A percentile compares a stretch with the other conserved stretches of the same genome.
Conservation (phyloP, 495 filamentous ascomycete genomes). For the Penicillium steckii region DNA sequence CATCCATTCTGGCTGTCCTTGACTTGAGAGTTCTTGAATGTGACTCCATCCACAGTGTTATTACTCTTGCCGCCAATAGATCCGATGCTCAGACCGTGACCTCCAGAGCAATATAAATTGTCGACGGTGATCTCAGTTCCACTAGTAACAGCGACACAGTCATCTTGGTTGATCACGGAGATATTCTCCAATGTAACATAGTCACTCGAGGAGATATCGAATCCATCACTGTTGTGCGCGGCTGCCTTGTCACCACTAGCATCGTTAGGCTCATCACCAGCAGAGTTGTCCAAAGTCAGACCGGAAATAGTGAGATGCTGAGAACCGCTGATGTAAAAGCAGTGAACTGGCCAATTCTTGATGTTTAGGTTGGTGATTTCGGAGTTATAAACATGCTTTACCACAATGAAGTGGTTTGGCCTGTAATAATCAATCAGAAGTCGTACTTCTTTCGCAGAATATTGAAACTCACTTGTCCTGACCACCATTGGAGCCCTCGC, state of each 20-base stretch:
- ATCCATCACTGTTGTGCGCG: slow-evolving; percentile 66
- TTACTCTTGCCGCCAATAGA: slow-evolving; percentile 48
- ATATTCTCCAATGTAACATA: slow-evolving; percentile 52
- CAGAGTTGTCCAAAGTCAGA: slow-evolving; percentile 60
- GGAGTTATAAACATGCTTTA: slow-evolving; percentile 41
- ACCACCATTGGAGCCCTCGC: slow-evolving; percentile 48
- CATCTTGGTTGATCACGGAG: slow-evolving; percentile 60
- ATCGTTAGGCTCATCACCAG: slow-evolving; percentile 40
- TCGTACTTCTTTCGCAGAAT: background rate
- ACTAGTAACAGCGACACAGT: slow-evolving; percentile 58
- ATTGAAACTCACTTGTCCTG: slow-evolving; percentile 26
- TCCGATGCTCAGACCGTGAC: slow-evolving; percentile 48
- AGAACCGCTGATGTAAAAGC: slow-evolving; percentile 50
- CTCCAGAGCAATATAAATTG: slow-evolving; percentile 36
- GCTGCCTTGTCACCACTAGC: slow-evolving; percentile 38
- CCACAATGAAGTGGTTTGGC: slow-evolving; percentile 48
- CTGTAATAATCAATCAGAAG: slow-evolving; percentile 11
- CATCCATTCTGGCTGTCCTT: slow-evolving; percentile 26
- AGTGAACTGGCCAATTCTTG: slow-evolving; percentile 61
- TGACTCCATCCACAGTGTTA: slow-evolving; percentile 45
- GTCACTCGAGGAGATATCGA: slow-evolving; percentile 52
- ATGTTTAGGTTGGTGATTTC: slow-evolving; percentile 43
- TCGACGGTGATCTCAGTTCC: slow-evolving; percentile 18
- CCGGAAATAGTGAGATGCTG: slow-evolving; percentile 46
- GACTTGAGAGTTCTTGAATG: slow-evolving; percentile 22